These are phyloP conservation scores for Rhodamnia argentea DNA, from an alignment of 345 rosid genomes.

Conservation along the genomic window DNA sequence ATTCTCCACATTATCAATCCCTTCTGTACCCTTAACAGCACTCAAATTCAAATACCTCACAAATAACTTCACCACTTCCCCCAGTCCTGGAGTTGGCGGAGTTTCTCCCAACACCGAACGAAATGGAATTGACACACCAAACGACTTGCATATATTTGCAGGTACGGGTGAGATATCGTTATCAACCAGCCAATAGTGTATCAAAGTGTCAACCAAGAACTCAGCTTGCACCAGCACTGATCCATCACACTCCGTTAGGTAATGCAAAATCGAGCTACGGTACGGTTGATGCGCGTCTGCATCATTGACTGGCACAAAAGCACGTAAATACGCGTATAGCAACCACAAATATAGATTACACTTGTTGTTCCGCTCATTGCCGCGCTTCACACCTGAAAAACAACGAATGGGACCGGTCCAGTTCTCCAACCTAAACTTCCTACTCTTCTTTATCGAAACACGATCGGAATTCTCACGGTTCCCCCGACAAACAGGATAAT, in stretches of 20 bases:
- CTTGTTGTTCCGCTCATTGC: constrained; percentile 37
- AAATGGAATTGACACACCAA: constrained; percentile 52
- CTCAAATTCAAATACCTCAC: constrained; percentile 76
- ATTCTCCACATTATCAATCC: constrained; percentile 20
- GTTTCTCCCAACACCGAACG: constrained; percentile 46
- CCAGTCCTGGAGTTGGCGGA: constrained; percentile 64
- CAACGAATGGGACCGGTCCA: constrained; percentile 60
- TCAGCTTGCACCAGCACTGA: constrained; percentile 47
- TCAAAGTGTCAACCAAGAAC: constrained; percentile 60
- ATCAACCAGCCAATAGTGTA: constrained; percentile 86
- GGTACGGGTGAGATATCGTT: constrained; percentile 82
- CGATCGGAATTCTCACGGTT: constrained; percentile 32
- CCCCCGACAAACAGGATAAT: constrained; percentile 73
- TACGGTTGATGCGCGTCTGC: constrained; percentile 55
- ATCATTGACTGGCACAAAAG: constrained; percentile 63
- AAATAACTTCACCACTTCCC: constrained; percentile 71
- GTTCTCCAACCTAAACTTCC: constrained; percentile 41
- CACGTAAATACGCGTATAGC: constrained; percentile 62
- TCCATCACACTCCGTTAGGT: constrained; percentile 48
- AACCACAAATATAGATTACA: constrained; percentile 58
- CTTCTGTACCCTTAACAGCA: constrained; percentile 23
- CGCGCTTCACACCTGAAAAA: constrained; percentile 45
- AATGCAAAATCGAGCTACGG: constrained; percentile 74
- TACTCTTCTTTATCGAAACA: constrained; percentile 27
- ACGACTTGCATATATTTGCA: constrained; percentile 38